Evolutionary conservation across 1,139 yeast genomes (phyloP).

Genomic region (Chernovozyma sophiae-reginae): DNA sequence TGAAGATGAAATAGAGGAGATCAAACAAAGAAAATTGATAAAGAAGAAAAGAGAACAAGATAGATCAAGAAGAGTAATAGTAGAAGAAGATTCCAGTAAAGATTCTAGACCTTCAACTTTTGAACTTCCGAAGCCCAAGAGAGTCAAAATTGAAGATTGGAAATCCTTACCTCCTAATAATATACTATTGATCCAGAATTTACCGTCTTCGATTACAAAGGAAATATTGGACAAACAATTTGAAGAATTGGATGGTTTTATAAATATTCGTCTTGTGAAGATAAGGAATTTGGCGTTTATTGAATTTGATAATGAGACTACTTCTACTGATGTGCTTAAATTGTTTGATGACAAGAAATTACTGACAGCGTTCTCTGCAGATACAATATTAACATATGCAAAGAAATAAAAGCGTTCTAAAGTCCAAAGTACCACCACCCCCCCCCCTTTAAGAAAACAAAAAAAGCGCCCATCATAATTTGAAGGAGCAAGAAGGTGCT

Average conservation of each 20-base stretch:
- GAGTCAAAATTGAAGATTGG: slow-evolving; percentile 22
- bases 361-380: slow-evolving; percentile 19
- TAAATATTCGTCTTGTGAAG: slow-evolving; percentile 62
- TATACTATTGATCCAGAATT: slow-evolving; percentile 61
- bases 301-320: slow-evolving; percentile 58
- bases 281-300: slow-evolving; percentile 74
- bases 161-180: slow-evolving; percentile 61
- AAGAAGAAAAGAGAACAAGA: slow-evolving; percentile 13
- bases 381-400: slow-evolving; percentile 29
- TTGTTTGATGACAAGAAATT: slow-evolving; percentile 9
- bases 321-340: slow-evolving; percentile 21
- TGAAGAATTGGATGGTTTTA: slow-evolving; percentile 51
- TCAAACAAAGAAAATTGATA: slow-evolving; percentile 21
- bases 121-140: slow-evolving; percentile 14
- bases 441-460: no score
- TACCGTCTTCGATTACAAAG: slow-evolving; percentile 46
- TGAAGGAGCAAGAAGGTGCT: no score
- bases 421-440: no score
- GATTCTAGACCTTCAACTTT: slow-evolving; percentile 3
- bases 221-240: slow-evolving; percentile 44
- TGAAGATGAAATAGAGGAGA: slow-evolving; percentile 4
- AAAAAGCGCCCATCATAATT: no score
- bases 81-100: not conserved
- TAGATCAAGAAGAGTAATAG: slow-evolving; percentile 13
- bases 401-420: slow-evolving; percentile 32